These are phyloP conservation scores for Alternaria hordeiaustralica DNA, from an alignment of 2,329 filamentous ascomycete genomes.

Conservation along the genomic window DNA sequence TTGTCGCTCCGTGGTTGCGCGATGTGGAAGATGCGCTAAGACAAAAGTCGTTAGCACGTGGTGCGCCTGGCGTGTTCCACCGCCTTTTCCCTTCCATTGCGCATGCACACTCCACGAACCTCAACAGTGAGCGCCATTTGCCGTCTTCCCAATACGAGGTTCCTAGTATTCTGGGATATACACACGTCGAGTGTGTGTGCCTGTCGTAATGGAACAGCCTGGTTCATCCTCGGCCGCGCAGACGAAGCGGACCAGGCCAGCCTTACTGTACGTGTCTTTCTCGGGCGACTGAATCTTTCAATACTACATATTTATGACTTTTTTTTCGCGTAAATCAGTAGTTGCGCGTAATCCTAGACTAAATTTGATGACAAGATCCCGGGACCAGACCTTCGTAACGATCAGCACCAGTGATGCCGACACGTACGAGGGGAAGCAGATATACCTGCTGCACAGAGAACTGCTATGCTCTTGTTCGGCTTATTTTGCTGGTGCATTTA, in stretches of 20 bases:
- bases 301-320: no score
- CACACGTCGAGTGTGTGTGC: background rate
- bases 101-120: background rate
- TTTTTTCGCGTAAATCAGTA: no score
- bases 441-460: background rate
- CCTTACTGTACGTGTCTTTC: background rate
- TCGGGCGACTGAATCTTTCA: background rate
- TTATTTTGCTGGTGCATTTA: background rate
- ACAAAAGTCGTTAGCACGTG: background rate
- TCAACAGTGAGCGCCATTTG: background rate
- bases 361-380: background rate
- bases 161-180: background rate
- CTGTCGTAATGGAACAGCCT: rapidly evolving
- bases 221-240: background rate
- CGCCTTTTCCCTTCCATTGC: background rate
- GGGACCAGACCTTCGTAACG: background rate
- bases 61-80: background rate
- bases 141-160: no score
- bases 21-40: background rate
- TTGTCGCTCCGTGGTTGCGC: background rate
- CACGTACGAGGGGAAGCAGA: no score
- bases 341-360: no score
- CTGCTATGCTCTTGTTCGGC: background rate
- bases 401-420: no score
- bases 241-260: background rate